Base-by-base conservation (phyloP, 2,329 filamentous ascomycete species). In the Colletotrichum graminicola region DNA sequence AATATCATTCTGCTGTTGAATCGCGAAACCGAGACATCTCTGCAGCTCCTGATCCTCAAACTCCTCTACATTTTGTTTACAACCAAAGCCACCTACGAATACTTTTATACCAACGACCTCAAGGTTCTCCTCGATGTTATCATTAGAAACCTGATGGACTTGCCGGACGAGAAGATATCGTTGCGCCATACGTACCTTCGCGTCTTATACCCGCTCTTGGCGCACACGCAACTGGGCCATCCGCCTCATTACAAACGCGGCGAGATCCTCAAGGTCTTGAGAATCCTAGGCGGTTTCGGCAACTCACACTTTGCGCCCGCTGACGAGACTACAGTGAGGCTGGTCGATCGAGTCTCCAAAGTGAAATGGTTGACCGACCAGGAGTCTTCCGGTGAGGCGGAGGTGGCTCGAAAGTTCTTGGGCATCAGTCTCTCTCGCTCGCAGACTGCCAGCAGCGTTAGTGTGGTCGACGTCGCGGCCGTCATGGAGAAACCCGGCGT, bases 91-190 rank as follows among this genome's bases (percentile, higher is more conserved):
- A 99, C 96, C 0, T 94, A 96, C 80, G 96, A 99, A 82, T 99
- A 98, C 82, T 99, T 99, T 79, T 99, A 98, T 81, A 98, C 94
- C 36, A 99, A 99, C 79, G 96, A 99, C 78, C 86, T 99, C 39
- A 93, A 94, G 70, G 96, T 99, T 5, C 88, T 99, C 21, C 87
- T 98, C 57, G 96, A 99, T 78, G 96, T 99, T 74, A 94, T 99
- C 70, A 94, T 99, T 72, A 93, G 96, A 54, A 99, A 99, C 77
- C 86, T 99, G n/a, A 90, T 98, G 77, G 96, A 99, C 79, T 86
- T 99, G 11, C 96, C 97, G 0, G 92, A 95, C 77, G 95, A 97
- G 79, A 90, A 89, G 73, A 85, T 87, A 73, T 86, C 90, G 23
- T 84, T 99, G 68, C 90, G 95, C 47, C 96, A 99, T 80, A 99